These are phyloP conservation scores for Phylloporus scabripes DNA, from an alignment of 768 basidiomycete genomes.

Conservation along the genomic window DNA sequence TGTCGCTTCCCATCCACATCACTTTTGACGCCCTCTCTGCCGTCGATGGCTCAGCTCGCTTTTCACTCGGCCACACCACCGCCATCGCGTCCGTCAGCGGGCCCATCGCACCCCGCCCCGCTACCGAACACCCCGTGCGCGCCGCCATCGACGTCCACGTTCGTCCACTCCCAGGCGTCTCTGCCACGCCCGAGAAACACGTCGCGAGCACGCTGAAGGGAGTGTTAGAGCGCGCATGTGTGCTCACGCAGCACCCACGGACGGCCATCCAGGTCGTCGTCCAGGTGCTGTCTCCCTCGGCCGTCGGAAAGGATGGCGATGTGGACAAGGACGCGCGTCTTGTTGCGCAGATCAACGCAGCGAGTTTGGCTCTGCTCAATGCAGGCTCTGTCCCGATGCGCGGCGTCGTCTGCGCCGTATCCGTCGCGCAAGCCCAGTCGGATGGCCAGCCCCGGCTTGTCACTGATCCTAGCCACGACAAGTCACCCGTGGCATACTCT, in stretches of 20 bases:
- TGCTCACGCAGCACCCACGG: slow-evolving; percentile 66
- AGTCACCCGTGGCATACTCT: slow-evolving; percentile 32
- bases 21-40: slow-evolving; percentile 58
- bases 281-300: slow-evolving; percentile 43
- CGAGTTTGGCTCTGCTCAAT: slow-evolving; percentile 61
- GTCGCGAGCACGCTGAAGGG: slow-evolving; percentile 49
- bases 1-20: slow-evolving; percentile 29
- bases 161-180: slow-evolving; percentile 62
- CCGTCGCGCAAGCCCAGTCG: slow-evolving; percentile 54
- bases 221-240: slow-evolving; percentile 53
- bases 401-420: slow-evolving; percentile 66
- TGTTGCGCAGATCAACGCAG: slow-evolving; percentile 67
- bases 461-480: slow-evolving; percentile 28
- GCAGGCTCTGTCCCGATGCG: slow-evolving; percentile 69
- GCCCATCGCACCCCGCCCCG: slow-evolving; percentile 69
- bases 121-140: slow-evolving; percentile 63
- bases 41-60: slow-evolving; percentile 73
- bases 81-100: slow-evolving; percentile 74
- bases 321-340: slow-evolving; percentile 38
- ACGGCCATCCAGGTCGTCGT: slow-evolving; percentile 75
- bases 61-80: slow-evolving; percentile 32
- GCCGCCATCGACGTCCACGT: slow-evolving; percentile 72
- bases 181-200: slow-evolving; percentile 65
- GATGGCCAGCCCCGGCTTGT: slow-evolving; percentile 36
- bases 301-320: neutral